phyloP scores from a whole-genome alignment of 2,329 filamentous ascomycete genomes.

The Aspergillus sclerotialis region DNA sequence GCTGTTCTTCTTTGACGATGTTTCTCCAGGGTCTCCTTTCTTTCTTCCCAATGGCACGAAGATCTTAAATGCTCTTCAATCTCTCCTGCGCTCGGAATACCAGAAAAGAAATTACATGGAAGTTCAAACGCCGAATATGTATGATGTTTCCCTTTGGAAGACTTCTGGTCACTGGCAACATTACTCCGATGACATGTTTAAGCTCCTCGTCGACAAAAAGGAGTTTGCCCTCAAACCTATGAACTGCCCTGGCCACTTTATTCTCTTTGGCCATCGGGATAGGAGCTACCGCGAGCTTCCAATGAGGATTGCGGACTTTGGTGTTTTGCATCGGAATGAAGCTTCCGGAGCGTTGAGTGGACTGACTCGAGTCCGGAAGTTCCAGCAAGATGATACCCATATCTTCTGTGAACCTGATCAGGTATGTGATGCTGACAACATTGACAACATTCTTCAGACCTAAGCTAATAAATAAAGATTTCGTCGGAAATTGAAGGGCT shows the following conservation, averaged over 20 bases:
- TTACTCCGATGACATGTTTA: slow-evolving; percentile 94
- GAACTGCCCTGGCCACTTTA: slow-evolving; percentile 94
- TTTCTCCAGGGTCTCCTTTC: slow-evolving; percentile 89
- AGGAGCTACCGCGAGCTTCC: slow-evolving; percentile 86
- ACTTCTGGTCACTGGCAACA: slow-evolving; percentile 90
- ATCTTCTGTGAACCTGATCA: slow-evolving; percentile 89
- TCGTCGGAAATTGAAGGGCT: slow-evolving; percentile 68
- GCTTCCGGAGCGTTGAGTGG: slow-evolving; percentile 86
- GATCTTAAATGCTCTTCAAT: slow-evolving; percentile 84
- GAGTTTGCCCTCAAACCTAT: slow-evolving; percentile 87
- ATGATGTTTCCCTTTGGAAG: slow-evolving; percentile 88
- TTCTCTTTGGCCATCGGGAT: slow-evolving; percentile 77
- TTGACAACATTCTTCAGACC: not conserved
- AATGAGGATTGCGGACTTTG: slow-evolving; percentile 90
- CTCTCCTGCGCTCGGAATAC: slow-evolving; percentile 79
- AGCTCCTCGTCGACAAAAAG: slow-evolving; percentile 74
- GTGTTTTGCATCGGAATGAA: slow-evolving; percentile 91
- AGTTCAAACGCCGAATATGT: slow-evolving; percentile 95
- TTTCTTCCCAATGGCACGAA: slow-evolving; percentile 86
- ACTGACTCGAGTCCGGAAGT: slow-evolving; percentile 83
- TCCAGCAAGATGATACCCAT: slow-evolving; percentile 94
- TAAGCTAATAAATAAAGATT: slow-evolving; percentile 37
- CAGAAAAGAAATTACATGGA: slow-evolving; percentile 91
- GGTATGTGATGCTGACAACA: slow-evolving; percentile 28
- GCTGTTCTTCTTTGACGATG: slow-evolving; percentile 92